Base-by-base conservation (phyloP, 371 early-diverging fungal genomes). In the Mucor mucedo region DNA sequence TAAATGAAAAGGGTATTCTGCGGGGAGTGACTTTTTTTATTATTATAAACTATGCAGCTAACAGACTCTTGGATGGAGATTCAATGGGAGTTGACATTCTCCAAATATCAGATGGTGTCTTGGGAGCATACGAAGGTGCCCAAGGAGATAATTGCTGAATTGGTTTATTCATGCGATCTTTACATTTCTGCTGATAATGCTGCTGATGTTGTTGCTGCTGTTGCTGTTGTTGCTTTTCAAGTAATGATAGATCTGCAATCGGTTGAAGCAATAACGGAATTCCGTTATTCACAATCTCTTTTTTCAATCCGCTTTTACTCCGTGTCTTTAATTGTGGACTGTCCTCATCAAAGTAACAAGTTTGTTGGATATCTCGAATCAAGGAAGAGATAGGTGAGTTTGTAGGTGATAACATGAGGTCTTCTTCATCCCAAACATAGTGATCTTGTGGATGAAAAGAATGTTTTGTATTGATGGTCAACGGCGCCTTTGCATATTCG, bases 321-420 rank as follows among this genome's bases (percentile, higher is more conserved):
- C 21, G 21, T 35, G 48, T 21, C 21, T 14, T 50, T 57, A 50
- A 10, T 10, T 33, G 29, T 8, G 27, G 32, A 32, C 48, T 58
- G 14, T 53, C n/a, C 1, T 56, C 59, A 27, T 58, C 58, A 27
- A 67, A 8, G 10, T 55, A 39, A 47, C 68, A 67, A 2, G 44
- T 44, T n/a, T 62, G 62, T 41, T 68, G 68, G 48, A 68, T 68
- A 21, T 68, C 68, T 16, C 48, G 62, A 8, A 68, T 58, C 4
- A 68, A 38, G 11, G 63, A 68, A 1, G 68, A 68, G 49, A 68
- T 68, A 10, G 68, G 55, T 4, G 66, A 60, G 2, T 49, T 48
- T 5, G 3, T 10, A 2, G 63, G 35, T 1, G 63, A 42, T 2
- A 39, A 49, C 29, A 30, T 14, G 4, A 30, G 30, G 27, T 42